A percentile compares a stretch with the other conserved stretches of the same genome.
These are phyloP conservation scores for Epicoccum nigrum DNA, from an alignment of 2,329 filamentous ascomycete genomes.

Conservation along the genomic window DNA sequence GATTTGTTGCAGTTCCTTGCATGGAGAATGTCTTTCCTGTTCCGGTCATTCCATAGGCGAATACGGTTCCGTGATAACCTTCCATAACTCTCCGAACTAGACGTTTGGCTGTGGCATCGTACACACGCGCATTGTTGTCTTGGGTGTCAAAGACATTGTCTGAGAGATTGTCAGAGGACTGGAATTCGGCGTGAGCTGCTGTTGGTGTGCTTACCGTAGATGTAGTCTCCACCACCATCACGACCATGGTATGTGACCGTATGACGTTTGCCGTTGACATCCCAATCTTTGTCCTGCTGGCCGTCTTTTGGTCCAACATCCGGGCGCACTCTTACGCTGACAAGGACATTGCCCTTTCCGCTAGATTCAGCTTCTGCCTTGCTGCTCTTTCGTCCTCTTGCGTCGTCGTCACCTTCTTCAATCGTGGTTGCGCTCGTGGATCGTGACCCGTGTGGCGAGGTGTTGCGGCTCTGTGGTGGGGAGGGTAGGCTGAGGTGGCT, in stretches of 20 bases:
- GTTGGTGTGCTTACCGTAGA: constrained; percentile 72
- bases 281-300: constrained; percentile 81
- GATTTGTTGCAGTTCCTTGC: constrained; percentile 95
- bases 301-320: constrained; percentile 71
- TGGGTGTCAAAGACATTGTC: constrained; percentile 96
- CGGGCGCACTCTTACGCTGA: constrained; percentile 91
- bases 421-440: constrained; percentile 86
- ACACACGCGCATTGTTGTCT: constrained; percentile 93
- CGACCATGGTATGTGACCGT: constrained; percentile 84
- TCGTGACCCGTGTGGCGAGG: constrained; percentile 90
- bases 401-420: constrained; percentile 75
- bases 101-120: constrained; percentile 91
- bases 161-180: constrained; percentile 48
- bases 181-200: constrained; percentile 5
- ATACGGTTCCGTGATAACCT: constrained; percentile 97
- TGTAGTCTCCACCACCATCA: constrained; percentile 86
- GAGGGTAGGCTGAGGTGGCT: constrained; percentile 77
- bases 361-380: constrained; percentile 33
- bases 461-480: constrained; percentile 85
- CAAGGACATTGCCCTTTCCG: constrained; percentile 82
- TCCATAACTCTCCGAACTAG: constrained; percentile 97
- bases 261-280: constrained; percentile 83
- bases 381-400: constrained; percentile 55
- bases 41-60: constrained; percentile 98
- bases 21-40: constrained; percentile 99